Conservation (phyloP, 805 yeast genomes). For the Diddensiella transvaalensis region DNA sequence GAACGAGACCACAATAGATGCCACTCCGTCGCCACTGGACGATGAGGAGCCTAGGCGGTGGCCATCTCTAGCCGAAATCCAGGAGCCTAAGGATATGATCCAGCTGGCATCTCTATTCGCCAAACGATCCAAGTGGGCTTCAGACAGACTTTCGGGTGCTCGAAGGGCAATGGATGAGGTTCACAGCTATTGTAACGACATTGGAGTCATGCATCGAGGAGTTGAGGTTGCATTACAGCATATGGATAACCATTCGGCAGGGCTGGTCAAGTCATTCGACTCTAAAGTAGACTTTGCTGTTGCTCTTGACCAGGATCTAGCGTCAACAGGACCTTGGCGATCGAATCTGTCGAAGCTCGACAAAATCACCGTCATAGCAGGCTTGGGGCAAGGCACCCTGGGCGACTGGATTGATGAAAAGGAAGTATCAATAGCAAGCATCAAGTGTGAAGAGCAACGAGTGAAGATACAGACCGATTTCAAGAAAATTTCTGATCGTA, state of each 20-base stretch:
- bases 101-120: constrained; percentile 3
- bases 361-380: background rate
- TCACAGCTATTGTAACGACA: constrained; percentile 6
- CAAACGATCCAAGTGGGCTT: constrained; percentile 19
- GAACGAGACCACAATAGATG: background rate
- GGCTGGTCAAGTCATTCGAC: constrained; percentile 24
- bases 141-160: constrained; percentile 2
- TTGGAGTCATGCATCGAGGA: constrained; percentile 24
- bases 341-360: background rate
- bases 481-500: constrained; percentile 22
- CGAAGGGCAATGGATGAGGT: background rate
- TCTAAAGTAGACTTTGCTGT: constrained; percentile 24
- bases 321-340: background rate
- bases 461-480: constrained; percentile 20
- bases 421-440: constrained; percentile 7
- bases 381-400: background rate
- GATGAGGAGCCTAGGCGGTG: background rate
- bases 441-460: constrained; percentile 16
- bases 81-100: background rate
- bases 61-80: constrained; percentile 2
- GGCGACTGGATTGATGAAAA: constrained; percentile 22
- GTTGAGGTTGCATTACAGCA: constrained; percentile 27
- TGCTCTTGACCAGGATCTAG: constrained; percentile 23
- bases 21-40: background rate
- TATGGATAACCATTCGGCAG: constrained; percentile 23